Conservation (phyloP, 2,329 filamentous ascomycete species). For the Clonostachys rosea region DNA sequence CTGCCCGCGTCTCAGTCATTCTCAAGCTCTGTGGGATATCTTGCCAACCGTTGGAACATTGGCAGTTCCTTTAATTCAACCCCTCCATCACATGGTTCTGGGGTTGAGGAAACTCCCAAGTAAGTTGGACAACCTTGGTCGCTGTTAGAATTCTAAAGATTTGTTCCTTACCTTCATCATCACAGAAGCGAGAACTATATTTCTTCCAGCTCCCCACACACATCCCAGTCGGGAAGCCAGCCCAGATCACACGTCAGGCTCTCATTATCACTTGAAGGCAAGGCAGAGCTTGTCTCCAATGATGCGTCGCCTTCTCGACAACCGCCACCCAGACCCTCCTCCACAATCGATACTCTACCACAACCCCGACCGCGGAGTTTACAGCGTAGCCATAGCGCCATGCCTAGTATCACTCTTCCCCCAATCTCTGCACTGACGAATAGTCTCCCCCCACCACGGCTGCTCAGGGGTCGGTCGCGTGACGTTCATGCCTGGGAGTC, state of each 20-base stretch:
- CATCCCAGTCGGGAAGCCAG: background rate
- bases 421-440: conserved; percentile 48
- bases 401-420: conserved; percentile 45
- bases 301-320: conserved; percentile 58
- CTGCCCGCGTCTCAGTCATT: too few relatives aligned
- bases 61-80: too few relatives aligned
- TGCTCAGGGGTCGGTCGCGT: conserved; percentile 66
- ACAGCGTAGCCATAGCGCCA: conserved; percentile 67
- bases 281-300: conserved; percentile 68
- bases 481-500: conserved; percentile 91
- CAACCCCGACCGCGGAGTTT: conserved; percentile 44
- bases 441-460: conserved; percentile 21
- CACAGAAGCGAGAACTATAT: too few relatives aligned
- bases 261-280: conserved; percentile 82
- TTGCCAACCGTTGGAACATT: too few relatives aligned
- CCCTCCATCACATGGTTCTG: too few relatives aligned
- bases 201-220: background rate
- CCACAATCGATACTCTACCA: conserved; percentile 29
- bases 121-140: too few relatives aligned
- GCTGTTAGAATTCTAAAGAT: too few relatives aligned
- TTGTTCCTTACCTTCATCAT: too few relatives aligned
- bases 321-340: conserved; percentile 42
- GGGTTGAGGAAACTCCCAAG: too few relatives aligned
- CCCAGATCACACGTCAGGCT: conserved; percentile 45
- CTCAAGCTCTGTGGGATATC: too few relatives aligned